Evolutionary conservation across 805 yeast genomes (phyloP).

Genomic region (Candida xyloterini): DNA sequence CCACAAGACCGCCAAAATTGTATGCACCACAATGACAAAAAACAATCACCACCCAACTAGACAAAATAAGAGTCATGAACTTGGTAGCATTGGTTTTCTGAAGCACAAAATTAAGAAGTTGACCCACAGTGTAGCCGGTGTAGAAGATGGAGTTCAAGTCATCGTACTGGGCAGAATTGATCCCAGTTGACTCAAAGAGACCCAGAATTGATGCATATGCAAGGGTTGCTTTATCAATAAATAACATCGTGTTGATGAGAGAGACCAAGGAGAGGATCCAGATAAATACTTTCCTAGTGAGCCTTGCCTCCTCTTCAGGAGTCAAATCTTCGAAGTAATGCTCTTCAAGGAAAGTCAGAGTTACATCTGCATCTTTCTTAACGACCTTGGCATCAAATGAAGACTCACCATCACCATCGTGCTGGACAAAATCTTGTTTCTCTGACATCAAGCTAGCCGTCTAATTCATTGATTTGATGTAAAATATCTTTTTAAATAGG

Average conservation of each 20-base stretch:
- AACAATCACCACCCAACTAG: slow-evolving; percentile 45
- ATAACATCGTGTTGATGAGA: slow-evolving; percentile 27
- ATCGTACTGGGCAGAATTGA: slow-evolving; percentile 43
- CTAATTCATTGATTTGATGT: too few species aligned
- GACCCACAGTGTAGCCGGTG: slow-evolving; percentile 49
- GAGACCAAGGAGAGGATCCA: slow-evolving; percentile 24
- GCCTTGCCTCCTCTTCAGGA: slow-evolving; percentile 10
- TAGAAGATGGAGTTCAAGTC: slow-evolving; percentile 52
- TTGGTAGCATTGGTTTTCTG: slow-evolving; percentile 43
- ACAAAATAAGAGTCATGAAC: slow-evolving; percentile 36
- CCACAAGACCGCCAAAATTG: slow-evolving; percentile 45
- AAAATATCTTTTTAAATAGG: too few species aligned
- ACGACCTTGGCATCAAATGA: not conserved
- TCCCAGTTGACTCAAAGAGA: slow-evolving; percentile 43
- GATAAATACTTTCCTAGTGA: slow-evolving; percentile 18
- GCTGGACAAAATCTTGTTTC: not conserved
- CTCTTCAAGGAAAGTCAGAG: slow-evolving; percentile 24
- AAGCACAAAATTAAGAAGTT: slow-evolving; percentile 39
- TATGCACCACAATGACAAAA: slow-evolving; percentile 45
- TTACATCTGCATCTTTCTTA: slow-evolving; percentile 25
- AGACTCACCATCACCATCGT: too few species aligned
- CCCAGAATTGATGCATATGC: slow-evolving; percentile 42
- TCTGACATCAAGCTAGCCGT: not conserved
- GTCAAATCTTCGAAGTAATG: slow-evolving; percentile 6
- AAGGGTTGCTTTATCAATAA: slow-evolving; percentile 42